Base-by-base conservation (phyloP, 2,329 filamentous ascomycete species). In the Trichoderma afroharzianum region DNA sequence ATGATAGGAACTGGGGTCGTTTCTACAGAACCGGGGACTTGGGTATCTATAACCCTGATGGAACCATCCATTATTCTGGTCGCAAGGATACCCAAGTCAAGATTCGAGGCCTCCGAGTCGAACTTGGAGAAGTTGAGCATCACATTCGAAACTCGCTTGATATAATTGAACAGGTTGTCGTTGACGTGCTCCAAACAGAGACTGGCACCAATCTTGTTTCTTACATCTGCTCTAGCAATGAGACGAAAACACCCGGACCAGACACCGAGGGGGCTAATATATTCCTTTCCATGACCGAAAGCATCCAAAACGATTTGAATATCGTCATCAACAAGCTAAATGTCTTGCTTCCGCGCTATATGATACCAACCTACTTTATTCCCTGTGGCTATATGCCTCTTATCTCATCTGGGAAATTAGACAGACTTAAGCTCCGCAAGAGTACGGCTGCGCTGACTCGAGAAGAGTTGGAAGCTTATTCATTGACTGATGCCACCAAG, bases 11-110 rank as follows among this genome's bases (percentile, higher is more conserved):
- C 3, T 72, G 71, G 71, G 36, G 28, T 6, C 71, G 71, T 14
- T 72, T 72, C 21, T 72, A 71, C 62, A 62, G 57, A n/a, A 62
- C 68, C 1, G 71, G 68, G 1, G 71, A 72, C 15, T 36, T 71
- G 0, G 68, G 53, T 1, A 36, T 43, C 18, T 72, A 72, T 47
- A 71, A 71, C 43, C 39, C 62, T 8, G 71, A 72, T 11, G 71
- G 68, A 32, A 36, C 68, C 4, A 67, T 72, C 26, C 28, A 57
- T 7, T 71, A 32, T 11, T 50, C 26, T 33, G 55, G 68, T 9
- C 67, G 71, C n/a, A 72, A 72, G 33, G 71, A 71, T 30, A 71
- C 67, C 1, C 71, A 72, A n/a, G 62, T 72, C 4, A 72, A 72
- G 26, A 71, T 72, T n/a, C 68, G 71, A 7, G 71, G 71, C 39